phyloP scores from a whole-genome alignment of 2,329 filamentous ascomycete species.

The Rutstroemia sydowiana region DNA sequence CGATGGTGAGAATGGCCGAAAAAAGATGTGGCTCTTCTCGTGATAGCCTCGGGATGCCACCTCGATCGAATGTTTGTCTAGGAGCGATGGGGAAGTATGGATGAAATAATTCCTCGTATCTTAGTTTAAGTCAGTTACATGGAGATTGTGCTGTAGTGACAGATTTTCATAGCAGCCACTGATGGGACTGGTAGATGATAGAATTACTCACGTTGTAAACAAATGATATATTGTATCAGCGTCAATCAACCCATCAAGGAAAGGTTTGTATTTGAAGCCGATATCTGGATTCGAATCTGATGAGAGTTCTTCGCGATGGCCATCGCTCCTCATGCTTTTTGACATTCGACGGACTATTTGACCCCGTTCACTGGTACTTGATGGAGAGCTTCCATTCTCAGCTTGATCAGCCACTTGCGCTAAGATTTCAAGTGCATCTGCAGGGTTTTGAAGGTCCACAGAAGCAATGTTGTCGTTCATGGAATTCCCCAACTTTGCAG shows the following conservation, averaged over 20 bases:
- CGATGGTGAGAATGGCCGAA: slow-evolving; percentile 63
- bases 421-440: slow-evolving; percentile 29
- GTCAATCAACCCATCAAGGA: slow-evolving; percentile 23
- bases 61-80: slow-evolving; percentile 43
- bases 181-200: neutral
- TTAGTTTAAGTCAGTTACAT: too few relatives aligned
- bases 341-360: neutral
- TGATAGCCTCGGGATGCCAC: slow-evolving; percentile 41
- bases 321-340: slow-evolving; percentile 6
- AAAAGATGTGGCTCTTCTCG: slow-evolving; percentile 58
- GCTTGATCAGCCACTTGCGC: slow-evolving; percentile 28
- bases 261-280: slow-evolving; percentile 23
- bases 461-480: slow-evolving; percentile 27
- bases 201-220: slow-evolving; percentile 21
- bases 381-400: slow-evolving; percentile 25
- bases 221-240: slow-evolving; percentile 23
- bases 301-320: slow-evolving; percentile 11
- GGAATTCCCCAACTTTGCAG: slow-evolving; percentile 11
- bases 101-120: slow-evolving; percentile 43
- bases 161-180: too few relatives aligned
- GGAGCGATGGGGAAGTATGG: slow-evolving; percentile 64
- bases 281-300: slow-evolving; percentile 20
- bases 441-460: slow-evolving; percentile 28
- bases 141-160: too few relatives aligned
- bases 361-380: slow-evolving; percentile 16